phyloP scores from a whole-genome alignment of 768 basidiomycete genomes.

The Chiua virens region DNA sequence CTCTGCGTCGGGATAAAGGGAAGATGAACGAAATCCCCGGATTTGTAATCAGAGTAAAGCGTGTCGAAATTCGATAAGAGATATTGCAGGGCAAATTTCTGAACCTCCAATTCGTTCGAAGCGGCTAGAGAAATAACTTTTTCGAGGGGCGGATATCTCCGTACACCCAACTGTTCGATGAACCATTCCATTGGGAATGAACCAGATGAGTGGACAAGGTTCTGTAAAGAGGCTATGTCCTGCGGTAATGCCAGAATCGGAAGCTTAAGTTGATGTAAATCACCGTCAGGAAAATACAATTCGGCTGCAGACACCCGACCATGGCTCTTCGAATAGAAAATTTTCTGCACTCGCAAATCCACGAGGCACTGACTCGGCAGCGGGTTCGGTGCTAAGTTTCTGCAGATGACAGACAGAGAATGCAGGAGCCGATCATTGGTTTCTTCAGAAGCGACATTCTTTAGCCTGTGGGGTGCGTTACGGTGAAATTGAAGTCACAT shows the following conservation, averaged over 20 bases:
- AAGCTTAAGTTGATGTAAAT: slow-evolving; percentile 66
- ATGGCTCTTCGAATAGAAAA: slow-evolving; percentile 8
- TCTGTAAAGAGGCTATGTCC: neutral
- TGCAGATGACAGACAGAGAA: slow-evolving; percentile 67
- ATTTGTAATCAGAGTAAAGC: too few relatives aligned
- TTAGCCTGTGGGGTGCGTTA: slow-evolving; percentile 7
- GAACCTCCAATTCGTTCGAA: neutral
- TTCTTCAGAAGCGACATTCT: slow-evolving; percentile 6
- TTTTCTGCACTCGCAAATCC: neutral
- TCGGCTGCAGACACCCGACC: slow-evolving; percentile 32
- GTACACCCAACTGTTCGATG: slow-evolving; percentile 1
- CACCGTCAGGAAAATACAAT: slow-evolving; percentile 77
- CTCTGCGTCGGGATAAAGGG: too few relatives aligned
- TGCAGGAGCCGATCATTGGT: slow-evolving; percentile 34
- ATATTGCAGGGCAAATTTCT: too few relatives aligned
- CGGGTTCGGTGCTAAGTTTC: slow-evolving; percentile 33
- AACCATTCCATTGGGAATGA: neutral
- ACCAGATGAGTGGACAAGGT: neutral
- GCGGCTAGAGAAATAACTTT: slow-evolving; percentile 8
- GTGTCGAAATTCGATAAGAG: too few relatives aligned
- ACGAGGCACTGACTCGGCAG: neutral
- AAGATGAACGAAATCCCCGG: too few relatives aligned
- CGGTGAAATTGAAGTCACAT: slow-evolving; percentile 34
- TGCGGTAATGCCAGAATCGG: slow-evolving; percentile 58
- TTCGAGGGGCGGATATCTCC: neutral